Evolutionary conservation across 495 filamentous ascomycete species (phyloP), one percentile per base, ranked within the genome.

Genomic region (Aspergillus saccharolyticus): DNA sequence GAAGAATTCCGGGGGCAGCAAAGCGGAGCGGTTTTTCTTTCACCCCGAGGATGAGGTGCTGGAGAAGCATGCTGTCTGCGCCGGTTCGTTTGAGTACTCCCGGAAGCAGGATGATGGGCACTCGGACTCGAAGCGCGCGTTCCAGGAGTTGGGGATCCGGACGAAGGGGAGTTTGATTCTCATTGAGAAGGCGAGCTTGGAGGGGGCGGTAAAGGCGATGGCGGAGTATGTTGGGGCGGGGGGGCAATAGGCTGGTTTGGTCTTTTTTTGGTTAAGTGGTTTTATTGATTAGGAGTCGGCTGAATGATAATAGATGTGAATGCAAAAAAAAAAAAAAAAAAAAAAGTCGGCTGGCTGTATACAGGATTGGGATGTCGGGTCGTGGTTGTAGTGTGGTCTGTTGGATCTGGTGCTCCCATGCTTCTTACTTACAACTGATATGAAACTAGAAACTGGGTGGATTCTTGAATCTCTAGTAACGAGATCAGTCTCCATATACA

Each of bases 1-100:
- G 71, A 89, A 89, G 71, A 84, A 84, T 70, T 77, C 78, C 14
- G 68, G 74, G 67, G 75, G 75, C 70, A 59, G 57, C 65, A 46
- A 61, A 15, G 15, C 22, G 39, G 76, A 76, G 55, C 78, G 79
- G 42, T 92, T 91, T 74, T 96, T 90, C 71, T 99, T 97, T 77
- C 95, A 99, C 70, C 90, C 94, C 2, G 95, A 99, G 72, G 95
- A 99, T 66, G 94, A 99, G 77, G 82, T 92, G 54, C 70, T 97
- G 58, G 83, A 93, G 63, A 81, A 82, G 58, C 79, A 90, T 72
- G 87, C 89, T 14, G 53, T 82, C 28, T 88, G 80, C 54, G 74
- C 74, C 44, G 88, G 84, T 12, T 79, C 78, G 30, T 90, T 86
- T 65, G 83, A 86, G 20, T 97, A 90, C 67, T 84, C 83, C 15